Evolutionary conservation across 495 filamentous ascomycete genomes (phyloP), one percentile per base, ranked within the genome.

Genomic region (Neurospora sp.): DNA sequence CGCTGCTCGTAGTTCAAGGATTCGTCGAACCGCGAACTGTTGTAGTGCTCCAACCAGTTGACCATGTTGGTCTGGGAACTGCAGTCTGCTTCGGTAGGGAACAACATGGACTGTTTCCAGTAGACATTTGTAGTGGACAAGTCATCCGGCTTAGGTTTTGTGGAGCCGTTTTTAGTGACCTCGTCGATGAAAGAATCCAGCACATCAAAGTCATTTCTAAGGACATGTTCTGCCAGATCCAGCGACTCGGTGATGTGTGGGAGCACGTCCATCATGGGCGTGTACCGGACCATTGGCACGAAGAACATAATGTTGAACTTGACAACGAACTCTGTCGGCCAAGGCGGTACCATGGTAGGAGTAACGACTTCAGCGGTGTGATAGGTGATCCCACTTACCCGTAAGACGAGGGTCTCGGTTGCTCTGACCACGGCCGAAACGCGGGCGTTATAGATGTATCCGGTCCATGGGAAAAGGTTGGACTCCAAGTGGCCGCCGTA

Each of bases 1-100:
- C 82, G 81, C 75, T 88, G 86, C 74, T 88, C 86, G 76, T 81
- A 82, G 78, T 88, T 88, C 69, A 88, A 76, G 10, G 79, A 74
- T 3, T 75, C n/a, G 74, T 87, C 85, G 41, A 83, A 82, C 4
- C 77, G 79, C 59, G 74, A 78, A 18, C 27, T 9, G 7, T 65
- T 16, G 53, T 65, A 65, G 3, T 65, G 53, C 18, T 65, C 53
- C 7, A 65, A 5, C 53, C 53, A 65, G 53, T 65, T 65, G 71
- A 81, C 78, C 27, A 86, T 72, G 48, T 73, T 81, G 48, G 71
- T 80, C 70, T 87, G 86, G 22, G 79, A 69, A 6, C 77, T 73
- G 45, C 82, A 80, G 77, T 87, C 82, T 14, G 61, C 71, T 59
- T 80, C 75, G 8, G 78, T 81, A 1, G 86, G 86, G 74, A 87